Evolutionary conservation across 441 rosid species (phyloP), one percentile per base, ranked within the genome.

Genomic region (Brassica balearica): DNA sequence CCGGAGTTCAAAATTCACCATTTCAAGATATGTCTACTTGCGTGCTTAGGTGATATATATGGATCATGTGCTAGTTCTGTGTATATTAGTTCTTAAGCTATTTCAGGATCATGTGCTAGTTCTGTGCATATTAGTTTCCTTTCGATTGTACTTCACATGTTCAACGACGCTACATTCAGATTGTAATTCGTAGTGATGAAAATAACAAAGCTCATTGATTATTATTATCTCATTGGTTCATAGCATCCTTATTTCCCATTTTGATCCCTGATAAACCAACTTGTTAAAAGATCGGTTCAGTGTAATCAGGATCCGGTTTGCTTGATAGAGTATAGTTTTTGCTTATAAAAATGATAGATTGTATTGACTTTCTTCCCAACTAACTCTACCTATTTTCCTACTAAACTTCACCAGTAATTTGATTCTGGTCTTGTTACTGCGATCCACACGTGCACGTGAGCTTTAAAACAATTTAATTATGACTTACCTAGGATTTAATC

Each of bases 341-440:
- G 48, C n/a, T 9, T 9, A 41, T 41, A 41, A 10, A 41, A 41
- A 41, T 41, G 58, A 48, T 34, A 29, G 36, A 72, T 62, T 41
- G 66, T 62, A 61, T 68, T 73, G 55, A 70, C 73, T 59, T 58
- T 10, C 59, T 65, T 75, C 65, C 65, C 65, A 80, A 48, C 80
- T 46, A 75, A 71, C 68, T 80, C 58, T 69, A 17, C 64, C 76
- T 65, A 69, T 70, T 75, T 80, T 80, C 83, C 73, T 80, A 75
- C 80, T 80, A 75, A 75, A 59, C 83, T 60, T 75, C 73, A 80
- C 76, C 80, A 71, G 73, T 74, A 80, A 65, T 62, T 68, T 68
- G 53, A 29, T 63, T 68, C 9, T 67, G 48, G 61, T 70, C 65
- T 69, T 19, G 66, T 70, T 71, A 3, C 41, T 53, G 4, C 59